A percentile compares a stretch with the other conserved stretches of the same genome.
phyloP scores from a whole-genome alignment of 495 filamentous ascomycete genomes.

The Aspergillus avenaceus region DNA sequence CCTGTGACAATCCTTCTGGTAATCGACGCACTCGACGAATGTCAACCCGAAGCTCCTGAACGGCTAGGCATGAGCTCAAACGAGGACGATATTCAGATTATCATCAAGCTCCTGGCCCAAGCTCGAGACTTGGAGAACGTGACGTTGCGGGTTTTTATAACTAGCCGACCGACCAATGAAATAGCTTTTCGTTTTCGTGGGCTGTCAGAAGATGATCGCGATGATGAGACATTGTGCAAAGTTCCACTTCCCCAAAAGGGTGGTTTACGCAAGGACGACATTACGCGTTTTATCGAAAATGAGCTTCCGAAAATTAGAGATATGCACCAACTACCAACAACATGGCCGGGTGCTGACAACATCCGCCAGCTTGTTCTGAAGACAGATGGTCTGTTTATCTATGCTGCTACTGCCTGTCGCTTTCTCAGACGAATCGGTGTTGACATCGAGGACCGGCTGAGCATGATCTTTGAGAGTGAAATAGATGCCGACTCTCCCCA shows the following conservation, averaged over 20 bases:
- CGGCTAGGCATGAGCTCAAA: no score
- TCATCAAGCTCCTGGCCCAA: constrained; percentile 34
- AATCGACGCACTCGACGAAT: constrained; percentile 51
- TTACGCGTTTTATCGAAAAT: constrained; percentile 16
- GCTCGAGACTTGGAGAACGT: constrained; percentile 5
- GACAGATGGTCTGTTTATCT: constrained; percentile 29
- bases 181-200: constrained; percentile 32
- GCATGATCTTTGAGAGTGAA: constrained; percentile 12
- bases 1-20: constrained; percentile 8
- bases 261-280: constrained; percentile 25
- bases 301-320: constrained; percentile 15
- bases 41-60: no score
- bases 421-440: constrained; percentile 22
- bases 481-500: no score
- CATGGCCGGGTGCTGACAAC: constrained; percentile 36
- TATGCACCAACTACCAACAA: constrained; percentile 2
- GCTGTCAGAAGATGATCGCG: no score
- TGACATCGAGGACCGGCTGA: constrained; percentile 10
- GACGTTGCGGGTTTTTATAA: constrained; percentile 23
- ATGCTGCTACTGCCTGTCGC: constrained; percentile 26
- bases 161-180: constrained; percentile 37
- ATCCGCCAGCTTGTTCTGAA: constrained; percentile 10
- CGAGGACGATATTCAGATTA: constrained; percentile 30
- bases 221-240: constrained; percentile 18
- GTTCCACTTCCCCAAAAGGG: constrained; percentile 3